Evolutionary conservation across 1,284 basidiomycete species (phyloP).

Genomic region (Moniliophthora roreri): DNA sequence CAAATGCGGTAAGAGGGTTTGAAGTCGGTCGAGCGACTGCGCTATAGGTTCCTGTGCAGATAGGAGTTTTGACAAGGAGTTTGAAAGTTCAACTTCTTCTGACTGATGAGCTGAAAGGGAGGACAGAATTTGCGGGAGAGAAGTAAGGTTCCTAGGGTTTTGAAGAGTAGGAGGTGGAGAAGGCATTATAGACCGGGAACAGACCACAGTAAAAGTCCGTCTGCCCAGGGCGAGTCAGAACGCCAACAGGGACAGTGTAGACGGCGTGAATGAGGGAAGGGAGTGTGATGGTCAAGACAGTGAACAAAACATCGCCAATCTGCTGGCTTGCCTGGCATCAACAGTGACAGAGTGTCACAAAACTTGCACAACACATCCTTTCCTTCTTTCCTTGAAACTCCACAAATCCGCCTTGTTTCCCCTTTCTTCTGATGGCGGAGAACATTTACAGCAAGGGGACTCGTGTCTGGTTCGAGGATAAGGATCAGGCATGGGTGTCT

Average conservation of each 20-base stretch:
- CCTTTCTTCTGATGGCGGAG: constrained; percentile 60
- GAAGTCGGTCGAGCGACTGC: constrained; percentile 62
- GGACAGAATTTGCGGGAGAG: constrained; percentile 66
- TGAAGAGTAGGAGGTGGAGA: background rate
- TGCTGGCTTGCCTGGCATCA: background rate
- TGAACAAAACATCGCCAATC: no score
- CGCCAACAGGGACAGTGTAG: no score
- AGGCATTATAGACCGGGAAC: background rate
- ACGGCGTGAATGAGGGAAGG: no score
- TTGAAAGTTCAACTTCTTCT: constrained; percentile 76
- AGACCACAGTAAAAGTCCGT: background rate
- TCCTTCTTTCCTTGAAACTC: background rate
- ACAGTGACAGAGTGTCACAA: no score
- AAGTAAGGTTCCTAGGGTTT: constrained; percentile 56
- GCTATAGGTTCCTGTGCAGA: constrained; percentile 69
- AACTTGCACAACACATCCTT: background rate
- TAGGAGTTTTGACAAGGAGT: constrained; percentile 73
- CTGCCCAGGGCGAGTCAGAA: no score
- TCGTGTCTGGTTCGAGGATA: constrained; percentile 89
- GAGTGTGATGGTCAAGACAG: no score
- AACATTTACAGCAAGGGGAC: constrained; percentile 86
- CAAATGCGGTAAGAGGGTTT: constrained; percentile 63
- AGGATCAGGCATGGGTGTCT: constrained; percentile 90
- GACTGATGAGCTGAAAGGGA: constrained; percentile 75
- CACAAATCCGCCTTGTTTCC: constrained; percentile 6